Evolutionary conservation across 2,329 filamentous ascomycete species (phyloP).

Genomic region (Penicillium sp.): DNA sequence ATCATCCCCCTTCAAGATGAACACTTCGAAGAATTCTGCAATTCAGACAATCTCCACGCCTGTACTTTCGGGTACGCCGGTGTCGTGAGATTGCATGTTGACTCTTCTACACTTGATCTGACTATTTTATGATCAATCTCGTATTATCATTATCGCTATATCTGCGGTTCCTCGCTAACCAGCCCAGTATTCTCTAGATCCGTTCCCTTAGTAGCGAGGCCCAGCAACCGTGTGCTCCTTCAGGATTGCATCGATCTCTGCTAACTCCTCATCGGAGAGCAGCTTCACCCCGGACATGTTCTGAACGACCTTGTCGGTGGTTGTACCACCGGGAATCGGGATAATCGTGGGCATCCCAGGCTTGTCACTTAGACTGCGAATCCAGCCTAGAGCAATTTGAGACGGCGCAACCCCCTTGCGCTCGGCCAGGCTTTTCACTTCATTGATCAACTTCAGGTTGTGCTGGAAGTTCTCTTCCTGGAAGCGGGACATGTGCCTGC

Average conservation of each 20-base stretch:
- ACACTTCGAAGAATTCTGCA: slow-evolving; percentile 50
- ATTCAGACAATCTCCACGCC: slow-evolving; percentile 48
- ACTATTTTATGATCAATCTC: slow-evolving; percentile 19
- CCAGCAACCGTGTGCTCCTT: slow-evolving; percentile 48
- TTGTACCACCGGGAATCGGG: slow-evolving; percentile 43
- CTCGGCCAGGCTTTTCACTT: slow-evolving; percentile 50
- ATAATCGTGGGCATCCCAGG: slow-evolving; percentile 50
- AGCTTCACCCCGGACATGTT: slow-evolving; percentile 35
- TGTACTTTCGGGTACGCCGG: slow-evolving; percentile 15
- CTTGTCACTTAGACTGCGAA: slow-evolving; percentile 47
- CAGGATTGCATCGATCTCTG: slow-evolving; percentile 57
- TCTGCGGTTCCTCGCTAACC: slow-evolving; percentile 20
- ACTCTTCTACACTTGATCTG: slow-evolving; percentile 55
- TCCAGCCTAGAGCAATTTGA: slow-evolving; percentile 57
- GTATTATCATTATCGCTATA: slow-evolving; percentile 10
- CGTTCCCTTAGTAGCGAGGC: slow-evolving; percentile 28
- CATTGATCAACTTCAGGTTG: slow-evolving; percentile 55
- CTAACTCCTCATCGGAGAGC: slow-evolving; percentile 45
- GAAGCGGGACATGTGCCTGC: slow-evolving; percentile 53
- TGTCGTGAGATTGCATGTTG: slow-evolving; percentile 49
- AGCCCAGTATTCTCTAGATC: slow-evolving; percentile 6
- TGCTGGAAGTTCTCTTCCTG: slow-evolving; percentile 55
- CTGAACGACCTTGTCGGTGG: slow-evolving; percentile 40
- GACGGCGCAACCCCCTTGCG: slow-evolving; percentile 49
- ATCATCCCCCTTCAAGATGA: slow-evolving; percentile 38